Percentiles rank a stretch among this genome's conserved stretches.
These are phyloP conservation scores for Ceratobasidium theobromae DNA, from an alignment of 1,284 basidiomycete genomes.

Conservation along the genomic window DNA sequence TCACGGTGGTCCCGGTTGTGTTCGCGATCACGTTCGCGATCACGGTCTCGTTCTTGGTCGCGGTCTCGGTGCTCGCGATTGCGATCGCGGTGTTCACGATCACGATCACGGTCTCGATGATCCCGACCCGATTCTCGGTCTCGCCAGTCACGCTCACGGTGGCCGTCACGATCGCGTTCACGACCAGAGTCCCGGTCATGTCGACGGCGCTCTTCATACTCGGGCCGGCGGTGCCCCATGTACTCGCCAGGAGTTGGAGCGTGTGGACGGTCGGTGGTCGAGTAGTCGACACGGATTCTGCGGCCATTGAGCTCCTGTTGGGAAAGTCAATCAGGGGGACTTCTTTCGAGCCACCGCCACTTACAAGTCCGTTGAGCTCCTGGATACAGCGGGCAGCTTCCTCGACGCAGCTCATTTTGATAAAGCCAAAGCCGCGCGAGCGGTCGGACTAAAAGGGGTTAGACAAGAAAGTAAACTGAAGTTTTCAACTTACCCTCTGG, in stretches of 20 bases:
- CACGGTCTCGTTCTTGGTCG: constrained; percentile 44
- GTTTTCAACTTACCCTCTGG: constrained; percentile 80
- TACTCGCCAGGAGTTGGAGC: constrained; percentile 97
- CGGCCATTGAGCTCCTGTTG: constrained; percentile 88
- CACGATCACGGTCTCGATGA: constrained; percentile 63
- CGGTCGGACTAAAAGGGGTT: constrained; percentile 66
- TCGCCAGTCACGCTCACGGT: constrained; percentile 47
- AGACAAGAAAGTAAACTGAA: not conserved
- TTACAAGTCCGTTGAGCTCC: constrained; percentile 87
- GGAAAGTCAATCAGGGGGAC: not conserved
- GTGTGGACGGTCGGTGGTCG: constrained; percentile 90
- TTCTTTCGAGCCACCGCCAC: constrained; percentile 42
- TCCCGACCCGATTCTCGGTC: constrained; percentile 49
- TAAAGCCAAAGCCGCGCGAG: constrained; percentile 97
- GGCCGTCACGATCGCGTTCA: constrained; percentile 39
- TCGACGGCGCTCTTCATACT: constrained; percentile 39
- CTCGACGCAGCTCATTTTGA: constrained; percentile 85
- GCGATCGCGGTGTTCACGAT: constrained; percentile 59
- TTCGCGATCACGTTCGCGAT: constrained; percentile 68
- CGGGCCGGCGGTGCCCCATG: constrained; percentile 77
- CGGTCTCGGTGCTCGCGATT: constrained; percentile 65
- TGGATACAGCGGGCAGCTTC: constrained; percentile 87
- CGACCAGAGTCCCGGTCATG: constrained; percentile 44
- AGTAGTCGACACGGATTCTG: constrained; percentile 95
- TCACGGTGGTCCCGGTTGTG: constrained; percentile 51